Percentiles rank a stretch among this genome's conserved stretches.
phyloP scores from a whole-genome alignment of 2,329 filamentous ascomycete species.

The Trichoderma brevicompactum region DNA sequence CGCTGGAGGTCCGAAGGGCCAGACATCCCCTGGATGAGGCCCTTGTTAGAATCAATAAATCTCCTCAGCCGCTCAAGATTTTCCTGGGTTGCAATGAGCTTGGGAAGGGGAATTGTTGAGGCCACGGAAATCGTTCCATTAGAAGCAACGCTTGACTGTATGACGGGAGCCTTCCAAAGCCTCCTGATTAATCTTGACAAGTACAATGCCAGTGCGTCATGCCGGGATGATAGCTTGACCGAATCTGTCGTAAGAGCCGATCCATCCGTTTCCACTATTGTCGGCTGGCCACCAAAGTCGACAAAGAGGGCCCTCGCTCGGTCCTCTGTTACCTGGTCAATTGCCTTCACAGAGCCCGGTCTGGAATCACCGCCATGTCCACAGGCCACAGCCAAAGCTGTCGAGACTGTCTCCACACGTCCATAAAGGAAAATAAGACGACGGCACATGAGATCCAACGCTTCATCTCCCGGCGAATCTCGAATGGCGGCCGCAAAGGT shows the following conservation, averaged over 20 bases:
- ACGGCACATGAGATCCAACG: conserved; percentile 78
- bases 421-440: conserved; percentile 87
- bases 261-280: conserved; percentile 76
- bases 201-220: conserved; percentile 86
- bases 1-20: conserved; percentile 84
- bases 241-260: conserved; percentile 75
- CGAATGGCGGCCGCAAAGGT: conserved; percentile 85
- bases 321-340: conserved; percentile 84
- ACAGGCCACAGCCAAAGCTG: conserved; percentile 91
- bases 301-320: conserved; percentile 86
- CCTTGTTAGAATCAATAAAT: conserved; percentile 86
- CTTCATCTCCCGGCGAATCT: conserved; percentile 74
- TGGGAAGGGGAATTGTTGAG: conserved; percentile 68
- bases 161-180: conserved; percentile 82
- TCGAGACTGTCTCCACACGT: conserved; percentile 84
- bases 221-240: conserved; percentile 84
- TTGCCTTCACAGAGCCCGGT: conserved; percentile 74
- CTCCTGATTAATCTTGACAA: conserved; percentile 85
- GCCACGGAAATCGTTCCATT: conserved; percentile 65
- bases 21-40: conserved; percentile 91
- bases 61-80: conserved; percentile 77
- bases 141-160: conserved; percentile 56
- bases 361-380: conserved; percentile 81
- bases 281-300: conserved; percentile 87
- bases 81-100: conserved; percentile 77